A percentile compares a stretch with the other conserved stretches of the same genome.
phyloP scores from a whole-genome alignment of 148 eudicot genomes.

The Persicaria tinctoria region DNA sequence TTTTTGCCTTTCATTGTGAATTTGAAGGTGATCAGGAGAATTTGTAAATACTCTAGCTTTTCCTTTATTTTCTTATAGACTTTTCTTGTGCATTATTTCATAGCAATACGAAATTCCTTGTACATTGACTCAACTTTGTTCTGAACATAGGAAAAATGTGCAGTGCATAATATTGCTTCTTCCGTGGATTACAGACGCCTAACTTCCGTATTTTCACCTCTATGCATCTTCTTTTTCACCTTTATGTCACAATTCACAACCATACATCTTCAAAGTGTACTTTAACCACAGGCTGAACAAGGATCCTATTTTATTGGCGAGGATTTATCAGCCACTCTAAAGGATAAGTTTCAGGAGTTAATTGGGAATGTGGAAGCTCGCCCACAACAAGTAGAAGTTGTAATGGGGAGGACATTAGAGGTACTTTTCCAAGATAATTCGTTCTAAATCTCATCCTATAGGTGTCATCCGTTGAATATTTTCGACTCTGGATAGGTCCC shows the following conservation, averaged over 20 bases:
- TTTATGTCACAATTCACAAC: background rate
- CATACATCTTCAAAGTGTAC: background rate
- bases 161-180: conserved; percentile 73
- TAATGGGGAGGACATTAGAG: conserved; percentile 86
- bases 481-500: conserved; percentile 41
- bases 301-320: conserved; percentile 70
- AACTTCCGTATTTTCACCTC: conserved; percentile 60
- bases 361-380: conserved; percentile 42
- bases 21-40: conserved; percentile 42
- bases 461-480: background rate
- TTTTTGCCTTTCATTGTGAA: conserved; percentile 81
- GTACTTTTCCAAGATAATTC: conserved; percentile 24
- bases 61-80: background rate
- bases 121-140: background rate
- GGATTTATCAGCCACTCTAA: conserved; percentile 45
- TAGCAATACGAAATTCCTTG: background rate
- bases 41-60: background rate
- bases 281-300: conserved; percentile 51
- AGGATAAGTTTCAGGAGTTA: conserved; percentile 48
- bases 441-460: background rate
- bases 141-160: conserved; percentile 68
- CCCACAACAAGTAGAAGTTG: conserved; percentile 80
- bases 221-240: background rate
- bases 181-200: conserved; percentile 71
- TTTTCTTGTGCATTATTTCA: background rate